A percentile compares a stretch with the other conserved stretches of the same genome.
Evolutionary conservation across 192 early-diverging fungal species (phyloP).

Genomic region (Geranomyces variabilis): DNA sequence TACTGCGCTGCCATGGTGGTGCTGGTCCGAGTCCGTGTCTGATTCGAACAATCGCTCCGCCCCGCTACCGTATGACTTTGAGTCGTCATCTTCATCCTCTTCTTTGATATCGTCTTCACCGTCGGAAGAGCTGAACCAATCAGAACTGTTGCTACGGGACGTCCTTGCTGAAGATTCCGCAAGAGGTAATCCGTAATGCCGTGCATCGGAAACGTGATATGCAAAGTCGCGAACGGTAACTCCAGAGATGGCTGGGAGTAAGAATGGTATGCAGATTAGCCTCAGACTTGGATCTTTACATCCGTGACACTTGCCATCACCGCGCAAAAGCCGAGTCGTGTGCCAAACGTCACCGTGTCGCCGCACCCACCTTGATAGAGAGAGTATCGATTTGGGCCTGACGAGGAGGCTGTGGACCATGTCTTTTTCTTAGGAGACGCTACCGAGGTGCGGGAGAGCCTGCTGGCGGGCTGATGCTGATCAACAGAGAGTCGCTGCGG

Average conservation of each 20-base stretch:
- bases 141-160: conserved; percentile 5
- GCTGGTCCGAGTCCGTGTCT: conserved; percentile 15
- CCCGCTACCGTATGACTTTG: conserved; percentile 13
- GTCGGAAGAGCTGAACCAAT: conserved; percentile 13
- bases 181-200: conserved; percentile 30
- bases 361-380: no score
- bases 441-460: neutral
- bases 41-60: conserved; percentile 35
- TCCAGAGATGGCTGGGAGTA: conserved; percentile 18
- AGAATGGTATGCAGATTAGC: no score
- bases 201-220: conserved; percentile 22
- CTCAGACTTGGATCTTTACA: no score
- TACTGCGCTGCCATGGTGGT: neutral
- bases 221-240: conserved; percentile 36
- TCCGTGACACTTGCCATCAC: no score
- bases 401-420: neutral
- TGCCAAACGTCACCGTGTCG: neutral
- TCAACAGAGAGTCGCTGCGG: neutral
- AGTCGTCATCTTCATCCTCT: conserved; percentile 15
- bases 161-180: neutral
- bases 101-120: neutral
- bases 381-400: no score
- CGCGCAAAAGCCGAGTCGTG: no score
- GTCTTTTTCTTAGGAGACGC: neutral
- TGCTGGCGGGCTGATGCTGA: neutral